Percentiles rank a stretch among this genome's conserved stretches.
phyloP scores from a whole-genome alignment of 345 rosid species.

The Citrus medica region DNA sequence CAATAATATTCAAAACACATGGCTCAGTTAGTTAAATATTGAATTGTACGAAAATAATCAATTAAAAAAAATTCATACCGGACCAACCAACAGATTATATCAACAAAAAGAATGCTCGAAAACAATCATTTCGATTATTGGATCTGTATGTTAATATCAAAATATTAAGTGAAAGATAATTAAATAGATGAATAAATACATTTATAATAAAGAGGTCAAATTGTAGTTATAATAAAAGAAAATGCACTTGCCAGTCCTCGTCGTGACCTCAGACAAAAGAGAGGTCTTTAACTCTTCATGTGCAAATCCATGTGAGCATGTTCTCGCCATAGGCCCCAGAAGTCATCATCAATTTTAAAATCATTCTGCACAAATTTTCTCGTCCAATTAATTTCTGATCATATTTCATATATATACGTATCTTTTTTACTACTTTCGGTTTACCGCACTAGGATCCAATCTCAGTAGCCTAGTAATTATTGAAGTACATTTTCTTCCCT shows the following conservation, averaged over 20 bases:
- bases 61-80: background rate
- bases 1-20: background rate
- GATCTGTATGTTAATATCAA: background rate
- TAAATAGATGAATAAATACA: background rate
- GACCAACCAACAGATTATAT: constrained; percentile 16
- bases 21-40: background rate
- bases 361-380: background rate
- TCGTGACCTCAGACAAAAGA: constrained; percentile 7
- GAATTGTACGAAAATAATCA: background rate
- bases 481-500: background rate
- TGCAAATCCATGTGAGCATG: constrained; percentile 59
- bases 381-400: background rate
- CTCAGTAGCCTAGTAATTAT: background rate
- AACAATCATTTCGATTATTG: constrained; percentile 16
- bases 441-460: background rate
- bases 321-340: constrained; percentile 25
- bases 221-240: background rate
- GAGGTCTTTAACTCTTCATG: constrained; percentile 22
- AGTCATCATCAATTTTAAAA: background rate
- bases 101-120: background rate
- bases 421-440: background rate
- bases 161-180: background rate
- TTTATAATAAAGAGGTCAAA: background rate
- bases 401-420: background rate
- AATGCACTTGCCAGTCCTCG: background rate